Percentiles rank a stretch among this genome's conserved stretches.
Evolutionary conservation across 2,329 filamentous ascomycete genomes (phyloP).

Genomic region (Dactylellina leptospora): DNA sequence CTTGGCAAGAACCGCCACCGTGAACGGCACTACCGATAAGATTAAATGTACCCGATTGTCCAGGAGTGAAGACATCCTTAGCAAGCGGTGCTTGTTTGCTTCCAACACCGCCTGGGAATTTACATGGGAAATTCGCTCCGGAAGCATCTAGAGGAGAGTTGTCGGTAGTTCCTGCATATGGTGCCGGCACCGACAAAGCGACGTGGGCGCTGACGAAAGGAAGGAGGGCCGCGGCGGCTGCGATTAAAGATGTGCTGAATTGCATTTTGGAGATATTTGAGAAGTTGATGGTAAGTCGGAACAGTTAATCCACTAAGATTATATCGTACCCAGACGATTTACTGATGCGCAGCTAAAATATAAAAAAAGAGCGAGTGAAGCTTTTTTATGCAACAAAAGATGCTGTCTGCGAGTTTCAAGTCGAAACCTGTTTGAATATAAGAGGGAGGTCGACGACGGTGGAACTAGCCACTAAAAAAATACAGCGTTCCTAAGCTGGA

Average conservation of each 20-base stretch:
- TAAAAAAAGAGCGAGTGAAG: slow-evolving; percentile 4
- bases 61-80: slow-evolving; percentile 68
- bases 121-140: slow-evolving; percentile 84
- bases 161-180: slow-evolving; percentile 63
- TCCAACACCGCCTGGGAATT: slow-evolving; percentile 65
- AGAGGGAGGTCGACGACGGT: slow-evolving; percentile 17
- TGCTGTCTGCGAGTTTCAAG: slow-evolving; percentile 45
- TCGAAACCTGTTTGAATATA: slow-evolving; percentile 51
- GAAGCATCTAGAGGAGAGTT: slow-evolving; percentile 71
- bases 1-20: slow-evolving; percentile 90
- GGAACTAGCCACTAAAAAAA: slow-evolving; percentile 48
- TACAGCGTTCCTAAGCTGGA: slow-evolving; percentile 49
- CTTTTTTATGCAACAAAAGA: slow-evolving; percentile 25
- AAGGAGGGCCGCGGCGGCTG: slow-evolving; percentile 66
- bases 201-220: slow-evolving; percentile 77
- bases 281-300: slow-evolving; percentile 9
- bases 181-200: slow-evolving; percentile 73
- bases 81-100: slow-evolving; percentile 60
- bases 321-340: slow-evolving; percentile 53
- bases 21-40: slow-evolving; percentile 81
- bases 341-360: background rate
- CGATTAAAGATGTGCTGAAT: slow-evolving; percentile 66
- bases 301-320: slow-evolving; percentile 41
- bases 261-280: slow-evolving; percentile 60
- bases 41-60: slow-evolving; percentile 69